Evolutionary conservation across 2,329 filamentous ascomycete species (phyloP).

Genomic region (Grosmannia clavigera): DNA sequence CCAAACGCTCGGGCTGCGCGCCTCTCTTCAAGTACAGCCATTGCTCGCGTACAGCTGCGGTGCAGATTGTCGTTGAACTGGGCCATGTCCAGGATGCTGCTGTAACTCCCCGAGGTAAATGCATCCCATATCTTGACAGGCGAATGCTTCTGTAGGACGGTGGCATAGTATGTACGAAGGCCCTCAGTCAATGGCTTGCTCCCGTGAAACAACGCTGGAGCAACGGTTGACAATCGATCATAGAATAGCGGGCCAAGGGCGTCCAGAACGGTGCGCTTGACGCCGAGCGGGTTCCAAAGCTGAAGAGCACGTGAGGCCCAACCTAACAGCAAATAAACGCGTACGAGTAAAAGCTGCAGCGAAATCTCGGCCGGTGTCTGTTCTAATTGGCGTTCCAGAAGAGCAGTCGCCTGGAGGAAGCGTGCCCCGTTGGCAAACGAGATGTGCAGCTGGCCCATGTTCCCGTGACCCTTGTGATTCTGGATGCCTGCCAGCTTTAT

Average conservation of each 20-base stretch:
- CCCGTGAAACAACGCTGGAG: slow-evolving; percentile 27
- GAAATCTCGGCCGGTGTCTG: slow-evolving; percentile 31
- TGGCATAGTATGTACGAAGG: slow-evolving; percentile 32
- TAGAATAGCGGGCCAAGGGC: slow-evolving; percentile 41
- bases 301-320: slow-evolving; percentile 32
- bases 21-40: slow-evolving; percentile 39
- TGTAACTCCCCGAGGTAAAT: slow-evolving; percentile 37
- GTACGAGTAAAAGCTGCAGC: slow-evolving; percentile 36
- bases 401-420: slow-evolving; percentile 34
- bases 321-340: slow-evolving; percentile 38
- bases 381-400: slow-evolving; percentile 38
- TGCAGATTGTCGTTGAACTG: slow-evolving; percentile 30
- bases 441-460: slow-evolving; percentile 5
- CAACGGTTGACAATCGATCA: slow-evolving; percentile 40
- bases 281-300: slow-evolving; percentile 37
- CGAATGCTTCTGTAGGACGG: slow-evolving; percentile 25
- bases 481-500: slow-evolving; percentile 19
- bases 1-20: slow-evolving; percentile 32
- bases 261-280: slow-evolving; percentile 47
- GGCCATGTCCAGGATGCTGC: slow-evolving; percentile 35
- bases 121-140: slow-evolving; percentile 33
- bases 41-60: slow-evolving; percentile 37
- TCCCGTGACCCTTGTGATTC: neutral
- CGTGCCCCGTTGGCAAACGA: slow-evolving; percentile 15
- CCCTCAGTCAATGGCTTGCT: slow-evolving; percentile 24